These are phyloP conservation scores for Sequoiadendron giganteum DNA, from an alignment of 75 land plant genomes.

Conservation along the genomic window DNA sequence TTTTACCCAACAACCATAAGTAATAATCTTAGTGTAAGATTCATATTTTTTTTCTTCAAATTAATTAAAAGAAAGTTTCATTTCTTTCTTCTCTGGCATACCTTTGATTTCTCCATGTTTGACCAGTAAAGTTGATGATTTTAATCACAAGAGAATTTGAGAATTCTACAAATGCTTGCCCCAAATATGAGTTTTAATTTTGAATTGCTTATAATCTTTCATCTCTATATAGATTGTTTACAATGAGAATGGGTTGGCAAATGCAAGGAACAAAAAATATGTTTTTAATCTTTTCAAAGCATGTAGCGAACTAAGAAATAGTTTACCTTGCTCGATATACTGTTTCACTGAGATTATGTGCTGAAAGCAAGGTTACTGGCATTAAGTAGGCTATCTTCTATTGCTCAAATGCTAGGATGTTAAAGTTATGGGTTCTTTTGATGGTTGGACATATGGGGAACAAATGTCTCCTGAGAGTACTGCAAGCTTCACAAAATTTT, in stretches of 20 bases:
- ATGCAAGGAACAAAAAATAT: not conserved
- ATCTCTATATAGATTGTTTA: not conserved
- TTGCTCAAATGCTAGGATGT: conserved; percentile 52
- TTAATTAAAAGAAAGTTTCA: not conserved
- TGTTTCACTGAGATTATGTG: not conserved
- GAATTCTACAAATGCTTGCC: not conserved
- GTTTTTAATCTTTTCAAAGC: not conserved
- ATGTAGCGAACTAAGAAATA: not conserved
- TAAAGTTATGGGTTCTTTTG: conserved; percentile 89
- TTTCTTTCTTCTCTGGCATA: not conserved
- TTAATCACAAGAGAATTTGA: not conserved
- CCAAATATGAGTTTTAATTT: not conserved
- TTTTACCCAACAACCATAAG: not conserved
- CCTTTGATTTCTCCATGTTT: not conserved
- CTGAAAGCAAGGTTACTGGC: not conserved
- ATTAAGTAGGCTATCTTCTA: not conserved
- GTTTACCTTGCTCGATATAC: not conserved
- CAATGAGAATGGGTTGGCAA: not conserved
- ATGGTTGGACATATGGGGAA: conserved; percentile 91
- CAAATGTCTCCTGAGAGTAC: conserved; percentile 75
- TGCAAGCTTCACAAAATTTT: conserved; percentile 68
- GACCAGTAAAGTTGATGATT: not conserved
- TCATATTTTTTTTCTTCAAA: not conserved
- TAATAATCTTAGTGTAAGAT: not conserved
- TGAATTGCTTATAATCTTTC: not conserved